Conservation (phyloP, 2,329 filamentous ascomycete species). For the Arthrobotrys megalospora region DNA sequence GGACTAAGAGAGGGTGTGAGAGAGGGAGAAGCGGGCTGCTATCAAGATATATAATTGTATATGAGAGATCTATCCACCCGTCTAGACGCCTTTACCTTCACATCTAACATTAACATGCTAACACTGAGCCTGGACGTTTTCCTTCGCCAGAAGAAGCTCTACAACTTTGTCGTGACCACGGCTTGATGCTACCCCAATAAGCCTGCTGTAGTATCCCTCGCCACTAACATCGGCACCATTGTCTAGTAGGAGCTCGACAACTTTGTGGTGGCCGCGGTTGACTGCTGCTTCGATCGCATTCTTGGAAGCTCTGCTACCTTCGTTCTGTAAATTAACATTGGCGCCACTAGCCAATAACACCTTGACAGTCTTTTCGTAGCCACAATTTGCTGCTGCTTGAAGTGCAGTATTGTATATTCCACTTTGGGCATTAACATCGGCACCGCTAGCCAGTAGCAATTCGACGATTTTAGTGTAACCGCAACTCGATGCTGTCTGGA, state of each 20-base stretch:
- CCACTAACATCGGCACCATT: not conserved
- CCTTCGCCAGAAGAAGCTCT: not conserved
- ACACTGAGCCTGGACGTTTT: not conserved
- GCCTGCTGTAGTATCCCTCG: not conserved
- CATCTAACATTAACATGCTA: too few relatives aligned
- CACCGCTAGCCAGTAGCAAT: not conserved
- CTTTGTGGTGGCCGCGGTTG: not conserved
- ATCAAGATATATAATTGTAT: too few relatives aligned
- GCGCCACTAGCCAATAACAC: not conserved
- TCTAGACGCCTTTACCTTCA: too few relatives aligned
- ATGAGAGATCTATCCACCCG: too few relatives aligned
- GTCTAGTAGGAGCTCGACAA: not conserved
- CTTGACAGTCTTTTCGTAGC: not conserved
- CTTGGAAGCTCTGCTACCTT: not conserved
- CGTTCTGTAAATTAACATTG: not conserved
- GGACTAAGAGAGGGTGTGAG: too few relatives aligned
- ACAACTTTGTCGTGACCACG: not conserved
- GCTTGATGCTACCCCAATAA: not conserved
- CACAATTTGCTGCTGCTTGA: conserved; percentile 37
- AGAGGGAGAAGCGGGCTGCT: too few relatives aligned
- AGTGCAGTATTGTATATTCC: conserved; percentile 53
- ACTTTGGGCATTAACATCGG: conserved; percentile 39
- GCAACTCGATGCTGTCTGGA: not conserved
- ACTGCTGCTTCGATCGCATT: not conserved
- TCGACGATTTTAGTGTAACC: conserved; percentile 1